Percentiles rank a stretch among this genome's conserved stretches.
Conservation (phyloP, 148 eudicot species). For the Chenopodium suecicum region DNA sequence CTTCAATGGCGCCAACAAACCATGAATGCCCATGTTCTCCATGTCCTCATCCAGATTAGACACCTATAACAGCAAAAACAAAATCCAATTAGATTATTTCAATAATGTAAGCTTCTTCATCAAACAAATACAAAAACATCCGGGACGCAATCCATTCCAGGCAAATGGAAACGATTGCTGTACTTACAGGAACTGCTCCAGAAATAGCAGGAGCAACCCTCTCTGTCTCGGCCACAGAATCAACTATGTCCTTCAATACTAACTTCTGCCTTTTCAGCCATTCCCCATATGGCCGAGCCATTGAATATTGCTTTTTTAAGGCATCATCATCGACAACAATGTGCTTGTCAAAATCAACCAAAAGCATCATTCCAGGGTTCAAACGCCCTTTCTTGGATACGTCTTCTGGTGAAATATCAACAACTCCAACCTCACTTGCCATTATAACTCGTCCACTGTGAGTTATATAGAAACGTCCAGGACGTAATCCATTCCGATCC, state of each 20-base stretch:
- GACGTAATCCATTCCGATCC: slow-evolving; percentile 96
- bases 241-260: slow-evolving; percentile 74
- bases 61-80: slow-evolving; percentile 39
- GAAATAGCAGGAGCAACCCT: slow-evolving; percentile 65
- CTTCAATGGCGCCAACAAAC: slow-evolving; percentile 88
- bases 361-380: slow-evolving; percentile 99
- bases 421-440: slow-evolving; percentile 99
- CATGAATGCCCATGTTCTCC: slow-evolving; percentile 89
- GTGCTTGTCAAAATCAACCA: slow-evolving; percentile 96
- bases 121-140: not conserved
- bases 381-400: slow-evolving; percentile 93
- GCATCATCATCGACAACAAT: slow-evolving; percentile 95
- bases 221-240: slow-evolving; percentile 65
- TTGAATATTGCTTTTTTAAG: slow-evolving; percentile 88
- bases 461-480: slow-evolving; percentile 91
- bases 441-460: slow-evolving; percentile 95
- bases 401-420: slow-evolving; percentile 93
- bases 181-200: slow-evolving; percentile 71
- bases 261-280: slow-evolving; percentile 92
- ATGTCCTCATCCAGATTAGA: slow-evolving; percentile 67
- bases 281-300: slow-evolving; percentile 83
- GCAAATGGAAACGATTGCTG: not conserved
- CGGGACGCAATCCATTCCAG: no score
- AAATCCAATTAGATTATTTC: slow-evolving; percentile 21
- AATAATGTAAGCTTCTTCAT: not conserved